A percentile compares a stretch with the other conserved stretches of the same genome.
phyloP scores from a whole-genome alignment of 1,284 basidiomycete genomes.

The Wallemia ichthyophaga region DNA sequence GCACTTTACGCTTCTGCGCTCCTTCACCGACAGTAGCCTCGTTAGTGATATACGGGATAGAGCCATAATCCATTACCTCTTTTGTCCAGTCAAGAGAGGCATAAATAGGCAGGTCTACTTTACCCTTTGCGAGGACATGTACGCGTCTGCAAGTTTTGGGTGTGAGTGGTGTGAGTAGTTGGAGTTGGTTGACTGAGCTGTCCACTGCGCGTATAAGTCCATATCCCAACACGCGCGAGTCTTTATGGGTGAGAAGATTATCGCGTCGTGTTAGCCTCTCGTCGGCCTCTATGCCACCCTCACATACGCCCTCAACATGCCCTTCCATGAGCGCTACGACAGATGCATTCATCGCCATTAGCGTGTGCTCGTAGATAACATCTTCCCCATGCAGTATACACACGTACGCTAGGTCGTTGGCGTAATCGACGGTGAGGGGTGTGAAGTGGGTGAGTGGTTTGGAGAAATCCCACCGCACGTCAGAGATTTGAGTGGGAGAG shows the following conservation, averaged over 20 bases:
- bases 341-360: constrained; percentile 42
- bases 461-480: constrained; percentile 31
- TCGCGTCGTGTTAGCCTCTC: background rate
- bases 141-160: constrained; percentile 17
- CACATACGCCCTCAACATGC: no score
- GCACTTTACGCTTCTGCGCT: background rate
- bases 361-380: constrained; percentile 32
- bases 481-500: no score
- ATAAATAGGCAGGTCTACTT: constrained; percentile 58
- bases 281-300: background rate
- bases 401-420: constrained; percentile 27
- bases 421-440: constrained; percentile 36
- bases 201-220: constrained; percentile 32
- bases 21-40: background rate
- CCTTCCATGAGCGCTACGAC: constrained; percentile 35
- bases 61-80: constrained; percentile 5
- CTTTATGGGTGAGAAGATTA: background rate
- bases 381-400: constrained; percentile 40
- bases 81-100: constrained; percentile 47
- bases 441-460: constrained; percentile 32
- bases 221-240: constrained; percentile 32
- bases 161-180: constrained; percentile 44
- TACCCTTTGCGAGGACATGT: constrained; percentile 43
- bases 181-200: constrained; percentile 17
- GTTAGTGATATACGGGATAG: background rate